phyloP scores from a whole-genome alignment of 306 rosid genomes.

The Cyclanthera cordifolia region DNA sequence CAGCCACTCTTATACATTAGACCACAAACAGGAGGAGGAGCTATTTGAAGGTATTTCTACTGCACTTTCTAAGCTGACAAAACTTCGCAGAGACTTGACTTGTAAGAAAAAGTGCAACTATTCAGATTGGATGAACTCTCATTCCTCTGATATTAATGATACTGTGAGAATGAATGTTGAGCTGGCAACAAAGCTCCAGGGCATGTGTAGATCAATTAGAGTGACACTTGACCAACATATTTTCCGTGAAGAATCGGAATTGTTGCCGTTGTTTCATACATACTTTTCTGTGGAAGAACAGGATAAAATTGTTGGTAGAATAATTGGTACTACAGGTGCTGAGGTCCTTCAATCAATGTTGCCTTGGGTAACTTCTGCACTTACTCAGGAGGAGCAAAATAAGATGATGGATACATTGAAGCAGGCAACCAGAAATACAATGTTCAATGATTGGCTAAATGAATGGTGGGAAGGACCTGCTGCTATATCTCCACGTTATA shows the following conservation, averaged over 20 bases:
- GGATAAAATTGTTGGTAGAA: slow-evolving; percentile 86
- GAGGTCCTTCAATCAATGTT: slow-evolving; percentile 98
- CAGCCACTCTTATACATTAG: slow-evolving; percentile 91
- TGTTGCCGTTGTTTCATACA: slow-evolving; percentile 86
- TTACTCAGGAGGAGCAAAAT: slow-evolving; percentile 91
- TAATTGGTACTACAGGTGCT: slow-evolving; percentile 98
- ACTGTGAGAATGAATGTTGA: slow-evolving; percentile 50
- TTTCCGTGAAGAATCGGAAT: slow-evolving; percentile 87
- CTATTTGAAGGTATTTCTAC: slow-evolving; percentile 73
- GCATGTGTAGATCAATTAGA: slow-evolving; percentile 90
- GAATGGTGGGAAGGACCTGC: slow-evolving; percentile 87
- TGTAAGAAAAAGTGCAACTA: slow-evolving; percentile 21
- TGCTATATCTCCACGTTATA: slow-evolving; percentile 37
- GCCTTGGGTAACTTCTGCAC: slow-evolving; percentile 99
- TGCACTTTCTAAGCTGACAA: slow-evolving; percentile 75
- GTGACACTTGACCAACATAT: slow-evolving; percentile 93
- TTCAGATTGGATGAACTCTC: slow-evolving; percentile 24
- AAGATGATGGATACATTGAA: slow-evolving; percentile 98
- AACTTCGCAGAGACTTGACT: slow-evolving; percentile 48
- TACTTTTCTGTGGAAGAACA: slow-evolving; percentile 94
- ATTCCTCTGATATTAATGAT: not conserved
- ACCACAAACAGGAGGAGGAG: slow-evolving; percentile 90
- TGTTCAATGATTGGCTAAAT: slow-evolving; percentile 96
- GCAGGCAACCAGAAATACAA: slow-evolving; percentile 90
- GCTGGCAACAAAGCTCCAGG: slow-evolving; percentile 94